These are phyloP conservation scores for Lasiosphaeria hispida DNA, from an alignment of 495 filamentous ascomycete genomes.

Conservation along the genomic window DNA sequence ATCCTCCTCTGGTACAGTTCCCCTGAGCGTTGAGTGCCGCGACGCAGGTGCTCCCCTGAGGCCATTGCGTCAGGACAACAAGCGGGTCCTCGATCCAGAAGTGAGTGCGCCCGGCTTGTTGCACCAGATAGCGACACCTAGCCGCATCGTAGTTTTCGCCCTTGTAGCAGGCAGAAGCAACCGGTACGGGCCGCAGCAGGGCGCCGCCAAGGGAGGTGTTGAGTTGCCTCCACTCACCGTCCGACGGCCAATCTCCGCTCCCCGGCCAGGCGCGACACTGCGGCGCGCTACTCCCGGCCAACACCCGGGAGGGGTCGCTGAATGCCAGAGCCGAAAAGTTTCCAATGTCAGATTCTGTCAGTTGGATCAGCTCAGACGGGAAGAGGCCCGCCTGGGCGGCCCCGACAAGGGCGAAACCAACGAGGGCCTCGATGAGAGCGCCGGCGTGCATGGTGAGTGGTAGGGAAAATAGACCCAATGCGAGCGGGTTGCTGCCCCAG, in stretches of 20 bases:
- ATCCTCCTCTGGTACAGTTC: slow-evolving; percentile 55
- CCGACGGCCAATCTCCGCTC: slow-evolving; percentile 41
- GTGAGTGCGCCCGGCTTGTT: slow-evolving; percentile 21
- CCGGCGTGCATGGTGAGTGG: too few species aligned
- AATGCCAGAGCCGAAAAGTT: slow-evolving; percentile 34
- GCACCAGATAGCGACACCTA: slow-evolving; percentile 35
- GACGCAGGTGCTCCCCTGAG: slow-evolving; percentile 37
- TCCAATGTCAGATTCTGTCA: slow-evolving; percentile 27
- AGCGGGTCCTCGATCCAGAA: slow-evolving; percentile 40
- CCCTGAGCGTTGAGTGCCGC: slow-evolving; percentile 27
- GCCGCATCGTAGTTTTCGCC: slow-evolving; percentile 42
- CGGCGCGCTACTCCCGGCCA: neutral
- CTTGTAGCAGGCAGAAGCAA: slow-evolving; percentile 53
- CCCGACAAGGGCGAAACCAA: too few species aligned
- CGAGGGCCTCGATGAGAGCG: too few species aligned
- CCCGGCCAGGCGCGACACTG: slow-evolving; percentile 15
- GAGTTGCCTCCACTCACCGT: slow-evolving; percentile 43
- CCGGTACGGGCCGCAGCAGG: slow-evolving; percentile 49
- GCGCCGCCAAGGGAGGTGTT: slow-evolving; percentile 45
- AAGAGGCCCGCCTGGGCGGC: neutral
- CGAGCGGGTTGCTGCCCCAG: too few species aligned
- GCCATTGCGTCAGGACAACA: slow-evolving; percentile 35
- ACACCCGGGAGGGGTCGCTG: slow-evolving; percentile 14
- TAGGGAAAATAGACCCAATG: too few species aligned
- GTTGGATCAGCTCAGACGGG: slow-evolving; percentile 34